Evolutionary conservation across 2,329 filamentous ascomycete genomes (phyloP).

Genomic region (Leptographium radiaticola): DNA sequence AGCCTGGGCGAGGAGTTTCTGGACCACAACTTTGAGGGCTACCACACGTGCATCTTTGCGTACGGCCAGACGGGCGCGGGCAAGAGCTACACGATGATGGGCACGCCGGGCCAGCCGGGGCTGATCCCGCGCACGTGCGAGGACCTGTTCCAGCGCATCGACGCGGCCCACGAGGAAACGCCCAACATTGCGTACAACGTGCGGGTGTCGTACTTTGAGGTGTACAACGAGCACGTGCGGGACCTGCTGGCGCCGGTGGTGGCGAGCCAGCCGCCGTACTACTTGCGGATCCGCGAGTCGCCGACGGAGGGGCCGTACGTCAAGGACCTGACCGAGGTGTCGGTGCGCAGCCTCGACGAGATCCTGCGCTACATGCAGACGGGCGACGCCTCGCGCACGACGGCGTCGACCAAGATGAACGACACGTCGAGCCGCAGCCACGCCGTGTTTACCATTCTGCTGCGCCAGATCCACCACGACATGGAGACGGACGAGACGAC

Average conservation of each 20-base stretch:
- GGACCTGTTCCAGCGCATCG: conserved; percentile 89
- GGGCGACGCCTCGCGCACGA: conserved; percentile 78
- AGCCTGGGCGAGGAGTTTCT: conserved; percentile 82
- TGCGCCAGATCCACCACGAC: conserved; percentile 97
- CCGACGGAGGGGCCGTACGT: conserved; percentile 96
- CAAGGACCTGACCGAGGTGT: conserved; percentile 86
- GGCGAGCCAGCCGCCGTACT: conserved; percentile 60
- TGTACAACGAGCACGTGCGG: conserved; percentile 95
- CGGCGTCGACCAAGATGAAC: conserved; percentile 97
- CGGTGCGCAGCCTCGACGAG: conserved; percentile 70
- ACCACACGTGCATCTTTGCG: conserved; percentile 99
- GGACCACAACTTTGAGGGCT: conserved; percentile 96
- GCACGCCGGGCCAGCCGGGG: conserved; percentile 87
- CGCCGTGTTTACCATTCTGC: conserved; percentile 93
- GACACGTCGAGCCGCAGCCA: conserved; percentile 94
- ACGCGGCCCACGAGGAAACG: conserved; percentile 50
- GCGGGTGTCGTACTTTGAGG: conserved; percentile 96
- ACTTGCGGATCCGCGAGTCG: conserved; percentile 94
- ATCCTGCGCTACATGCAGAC: conserved; percentile 83
- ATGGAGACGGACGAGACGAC: conserved; percentile 96
- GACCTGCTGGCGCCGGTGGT: conserved; percentile 50
- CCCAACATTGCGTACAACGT: conserved; percentile 71
- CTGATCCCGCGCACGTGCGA: conserved; percentile 96
- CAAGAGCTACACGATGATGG: conserved; percentile 99
- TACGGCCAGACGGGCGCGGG: conserved; percentile 97